Percentiles rank a stretch among this genome's conserved stretches.
These are phyloP conservation scores for Paragyromitra xinjiangensis DNA, from an alignment of 495 filamentous ascomycete species.

Conservation along the genomic window DNA sequence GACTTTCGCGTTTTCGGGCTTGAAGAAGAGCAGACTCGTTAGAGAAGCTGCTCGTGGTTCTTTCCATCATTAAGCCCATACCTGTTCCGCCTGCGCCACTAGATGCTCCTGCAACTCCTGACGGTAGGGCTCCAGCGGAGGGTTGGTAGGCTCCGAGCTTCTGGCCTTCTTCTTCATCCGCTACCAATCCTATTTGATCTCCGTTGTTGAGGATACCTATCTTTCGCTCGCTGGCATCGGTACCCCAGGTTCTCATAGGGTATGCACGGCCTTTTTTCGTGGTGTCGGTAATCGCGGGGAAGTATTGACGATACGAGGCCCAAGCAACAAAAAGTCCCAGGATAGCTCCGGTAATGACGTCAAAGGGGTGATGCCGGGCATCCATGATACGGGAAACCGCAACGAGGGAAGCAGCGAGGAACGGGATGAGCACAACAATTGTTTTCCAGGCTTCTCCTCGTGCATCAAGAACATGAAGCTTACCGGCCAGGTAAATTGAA, in stretches of 20 bases:
- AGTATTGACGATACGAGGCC: constrained; percentile 67
- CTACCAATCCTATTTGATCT: constrained; percentile 35
- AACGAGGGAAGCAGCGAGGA: constrained; percentile 66
- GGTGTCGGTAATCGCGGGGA: constrained; percentile 66
- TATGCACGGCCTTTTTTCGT: constrained; percentile 71
- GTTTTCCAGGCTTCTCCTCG: constrained; percentile 61
- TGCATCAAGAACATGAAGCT: constrained; percentile 65
- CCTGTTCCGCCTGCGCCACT: constrained; percentile 39
- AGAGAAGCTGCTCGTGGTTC: constrained; percentile 52
- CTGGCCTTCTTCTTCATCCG: constrained; percentile 47
- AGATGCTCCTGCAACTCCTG: constrained; percentile 21
- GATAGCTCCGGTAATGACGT: constrained; percentile 79
- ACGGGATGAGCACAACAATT: constrained; percentile 71
- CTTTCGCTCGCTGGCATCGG: constrained; percentile 46
- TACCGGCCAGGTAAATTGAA: constrained; percentile 72
- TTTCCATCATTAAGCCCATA: constrained; percentile 45
- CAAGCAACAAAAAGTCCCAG: constrained; percentile 67
- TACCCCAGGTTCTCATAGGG: constrained; percentile 69
- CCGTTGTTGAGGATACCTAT: constrained; percentile 38
- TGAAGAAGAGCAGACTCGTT: constrained; percentile 54
- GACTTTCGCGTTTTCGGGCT: constrained; percentile 53
- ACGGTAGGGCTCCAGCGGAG: neutral
- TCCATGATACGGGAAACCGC: constrained; percentile 75
- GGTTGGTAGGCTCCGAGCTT: constrained; percentile 47
- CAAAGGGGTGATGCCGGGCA: constrained; percentile 87